Evolutionary conservation across 2,329 filamentous ascomycete species (phyloP).

Genomic region (Colletotrichum tropicale): DNA sequence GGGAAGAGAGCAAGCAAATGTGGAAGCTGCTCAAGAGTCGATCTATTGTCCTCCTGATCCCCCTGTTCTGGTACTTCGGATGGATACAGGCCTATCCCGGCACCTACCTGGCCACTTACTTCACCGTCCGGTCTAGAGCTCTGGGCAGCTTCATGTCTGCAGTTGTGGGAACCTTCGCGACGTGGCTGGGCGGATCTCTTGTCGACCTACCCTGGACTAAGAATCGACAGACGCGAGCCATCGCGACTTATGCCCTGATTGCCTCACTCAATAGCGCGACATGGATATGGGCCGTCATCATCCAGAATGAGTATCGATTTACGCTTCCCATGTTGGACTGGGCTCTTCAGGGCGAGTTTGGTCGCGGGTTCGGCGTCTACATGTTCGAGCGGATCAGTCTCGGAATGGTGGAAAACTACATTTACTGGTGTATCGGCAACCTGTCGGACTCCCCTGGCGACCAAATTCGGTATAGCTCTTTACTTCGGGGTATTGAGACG

Average conservation of each 20-base stretch:
- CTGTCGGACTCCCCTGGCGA: conserved; percentile 46
- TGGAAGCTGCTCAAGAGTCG: conserved; percentile 35
- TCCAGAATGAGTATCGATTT: conserved; percentile 50
- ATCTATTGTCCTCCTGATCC: conserved; percentile 27
- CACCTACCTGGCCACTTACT: conserved; percentile 45
- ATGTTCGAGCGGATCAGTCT: conserved; percentile 43
- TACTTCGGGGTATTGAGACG: conserved; percentile 45
- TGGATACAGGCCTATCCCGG: conserved; percentile 44
- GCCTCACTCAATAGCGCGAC: conserved; percentile 44
- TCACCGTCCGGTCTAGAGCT: conserved; percentile 44
- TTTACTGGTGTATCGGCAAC: conserved; percentile 52
- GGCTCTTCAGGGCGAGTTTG: conserved; percentile 41
- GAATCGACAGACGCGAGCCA: conserved; percentile 41
- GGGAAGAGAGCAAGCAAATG: conserved; percentile 34
- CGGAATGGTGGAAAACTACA: conserved; percentile 46
- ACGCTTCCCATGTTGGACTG: conserved; percentile 47
- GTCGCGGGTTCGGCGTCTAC: conserved; percentile 46
- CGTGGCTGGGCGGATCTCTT: conserved; percentile 38
- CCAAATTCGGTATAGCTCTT: conserved; percentile 48
- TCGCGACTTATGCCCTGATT: conserved; percentile 43
- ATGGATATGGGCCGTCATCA: conserved; percentile 51
- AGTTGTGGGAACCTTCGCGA: conserved; percentile 40
- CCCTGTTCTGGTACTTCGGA: conserved; percentile 37
- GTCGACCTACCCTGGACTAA: conserved; percentile 43
- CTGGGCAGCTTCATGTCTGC: conserved; percentile 38